These are phyloP conservation scores for Dictyostelium purpureum DNA, from an alignment of 78 protist genomes.

Conservation along the genomic window DNA sequence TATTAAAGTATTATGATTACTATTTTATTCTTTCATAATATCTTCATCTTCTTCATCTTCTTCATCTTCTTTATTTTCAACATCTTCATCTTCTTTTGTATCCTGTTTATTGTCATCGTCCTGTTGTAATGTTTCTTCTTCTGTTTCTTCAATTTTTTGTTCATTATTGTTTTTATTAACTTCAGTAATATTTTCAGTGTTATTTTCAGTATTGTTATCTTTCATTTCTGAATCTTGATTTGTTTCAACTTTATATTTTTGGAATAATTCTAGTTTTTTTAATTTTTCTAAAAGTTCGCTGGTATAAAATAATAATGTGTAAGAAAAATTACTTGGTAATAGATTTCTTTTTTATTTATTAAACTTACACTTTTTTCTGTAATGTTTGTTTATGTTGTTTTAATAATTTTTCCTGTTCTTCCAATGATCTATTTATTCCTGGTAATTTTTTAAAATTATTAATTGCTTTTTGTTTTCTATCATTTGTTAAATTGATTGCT, in stretches of 20 bases:
- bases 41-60: not conserved
- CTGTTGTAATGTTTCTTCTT: not conserved
- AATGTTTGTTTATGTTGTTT: conserved; percentile 38
- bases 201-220: not conserved
- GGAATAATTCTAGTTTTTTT: conserved; percentile 21
- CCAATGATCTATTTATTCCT: conserved; percentile 42
- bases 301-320: not conserved
- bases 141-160: not conserved
- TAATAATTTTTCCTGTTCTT: conserved; percentile 39
- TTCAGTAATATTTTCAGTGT: not conserved
- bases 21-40: conserved; percentile 14
- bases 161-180: not conserved
- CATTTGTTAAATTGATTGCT: conserved; percentile 49
- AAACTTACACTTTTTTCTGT: conserved; percentile 44
- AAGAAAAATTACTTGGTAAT: too few species aligned
- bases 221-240: not conserved
- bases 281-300: conserved; percentile 24
- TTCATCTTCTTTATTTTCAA: not conserved
- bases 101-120: not conserved
- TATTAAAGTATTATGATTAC: conserved; percentile 2
- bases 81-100: too few species aligned
- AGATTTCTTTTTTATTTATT: too few species aligned
- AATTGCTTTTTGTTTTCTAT: not conserved
- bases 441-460: conserved; percentile 18
- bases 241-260: not conserved